A percentile compares a stretch with the other conserved stretches of the same genome.
Evolutionary conservation across 768 basidiomycete species (phyloP).

Genomic region (Exidia glandulosa): DNA sequence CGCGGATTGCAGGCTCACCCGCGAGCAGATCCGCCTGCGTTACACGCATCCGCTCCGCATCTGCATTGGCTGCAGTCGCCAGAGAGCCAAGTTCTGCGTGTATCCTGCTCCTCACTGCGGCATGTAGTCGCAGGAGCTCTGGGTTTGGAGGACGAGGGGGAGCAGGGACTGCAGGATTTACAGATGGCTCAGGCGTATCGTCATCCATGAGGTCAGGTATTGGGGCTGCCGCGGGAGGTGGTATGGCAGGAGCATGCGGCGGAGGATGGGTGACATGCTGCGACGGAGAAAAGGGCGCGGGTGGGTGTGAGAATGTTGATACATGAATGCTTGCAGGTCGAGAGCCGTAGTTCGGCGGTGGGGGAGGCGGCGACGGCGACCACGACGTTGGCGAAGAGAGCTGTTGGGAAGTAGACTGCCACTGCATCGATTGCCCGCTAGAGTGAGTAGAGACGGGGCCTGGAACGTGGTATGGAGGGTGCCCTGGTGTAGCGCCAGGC

Average conservation of each 20-base stretch:
- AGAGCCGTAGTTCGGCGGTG: slow-evolving; percentile 9
- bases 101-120: slow-evolving; percentile 65
- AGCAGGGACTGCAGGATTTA: slow-evolving; percentile 19
- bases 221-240: slow-evolving; percentile 13
- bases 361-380: slow-evolving; percentile 11
- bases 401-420: neutral
- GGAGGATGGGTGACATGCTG: neutral
- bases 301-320: neutral
- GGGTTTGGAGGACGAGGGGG: slow-evolving; percentile 86
- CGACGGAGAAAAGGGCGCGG: neutral
- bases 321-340: slow-evolving; percentile 1
- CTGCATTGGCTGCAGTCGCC: slow-evolving; percentile 46
- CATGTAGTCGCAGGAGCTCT: slow-evolving; percentile 72
- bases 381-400: neutral
- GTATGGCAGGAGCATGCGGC: slow-evolving; percentile 7
- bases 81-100: slow-evolving; percentile 62
- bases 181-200: slow-evolving; percentile 23
- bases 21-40: slow-evolving; percentile 76
- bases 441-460: slow-evolving; percentile 1
- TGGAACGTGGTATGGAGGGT: neutral
- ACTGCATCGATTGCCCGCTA: neutral
- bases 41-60: slow-evolving; percentile 65
- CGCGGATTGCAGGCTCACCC: slow-evolving; percentile 87
- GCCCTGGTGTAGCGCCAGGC: slow-evolving; percentile 5
- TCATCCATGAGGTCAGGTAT: slow-evolving; percentile 57